phyloP scores from a whole-genome alignment of 208 protist genomes.

The Leishmania braziliensis region DNA sequence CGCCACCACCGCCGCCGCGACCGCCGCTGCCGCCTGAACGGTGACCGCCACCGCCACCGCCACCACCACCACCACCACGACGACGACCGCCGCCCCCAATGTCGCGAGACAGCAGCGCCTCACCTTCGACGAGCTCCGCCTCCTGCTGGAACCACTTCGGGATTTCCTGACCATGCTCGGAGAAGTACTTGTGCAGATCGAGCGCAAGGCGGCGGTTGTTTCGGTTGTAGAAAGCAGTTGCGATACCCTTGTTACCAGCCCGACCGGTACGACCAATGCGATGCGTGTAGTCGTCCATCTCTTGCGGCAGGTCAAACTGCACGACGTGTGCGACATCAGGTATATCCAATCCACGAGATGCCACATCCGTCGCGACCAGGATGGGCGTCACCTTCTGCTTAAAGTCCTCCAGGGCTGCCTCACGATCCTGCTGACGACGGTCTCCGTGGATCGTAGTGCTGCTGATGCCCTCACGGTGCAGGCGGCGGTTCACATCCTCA shows the following conservation, averaged over 20 bases:
- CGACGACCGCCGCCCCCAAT: slow-evolving; percentile 39
- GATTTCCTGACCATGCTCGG: slow-evolving; percentile 86
- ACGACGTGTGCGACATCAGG: slow-evolving; percentile 97
- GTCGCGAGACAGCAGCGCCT: slow-evolving; percentile 56
- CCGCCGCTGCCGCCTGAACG: slow-evolving; percentile 34
- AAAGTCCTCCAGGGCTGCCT: slow-evolving; percentile 90
- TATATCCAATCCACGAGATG: slow-evolving; percentile 98
- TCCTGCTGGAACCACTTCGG: slow-evolving; percentile 84
- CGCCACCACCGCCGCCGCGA: slow-evolving; percentile 29
- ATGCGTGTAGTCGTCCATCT: slow-evolving; percentile 99
- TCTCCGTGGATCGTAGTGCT: slow-evolving; percentile 95
- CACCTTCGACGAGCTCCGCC: slow-evolving; percentile 78
- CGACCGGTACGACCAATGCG: slow-evolving; percentile 99
- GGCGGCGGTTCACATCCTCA: slow-evolving; percentile 79
- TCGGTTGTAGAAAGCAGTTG: slow-evolving; percentile 94
- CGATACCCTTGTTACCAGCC: slow-evolving; percentile 95
- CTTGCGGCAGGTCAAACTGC: slow-evolving; percentile 96
- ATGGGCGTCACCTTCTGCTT: slow-evolving; percentile 85
- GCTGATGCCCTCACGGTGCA: slow-evolving; percentile 89
- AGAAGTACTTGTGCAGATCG: slow-evolving; percentile 83
- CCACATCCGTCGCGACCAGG: slow-evolving; percentile 98
- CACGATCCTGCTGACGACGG: slow-evolving; percentile 87
- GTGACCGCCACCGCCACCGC: slow-evolving; percentile 22
- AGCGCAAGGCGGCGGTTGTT: slow-evolving; percentile 65
- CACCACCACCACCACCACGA: slow-evolving; percentile 43